Evolutionary conservation across 2,329 filamentous ascomycete genomes (phyloP).

Genomic region (Cyphellophora europaea): DNA sequence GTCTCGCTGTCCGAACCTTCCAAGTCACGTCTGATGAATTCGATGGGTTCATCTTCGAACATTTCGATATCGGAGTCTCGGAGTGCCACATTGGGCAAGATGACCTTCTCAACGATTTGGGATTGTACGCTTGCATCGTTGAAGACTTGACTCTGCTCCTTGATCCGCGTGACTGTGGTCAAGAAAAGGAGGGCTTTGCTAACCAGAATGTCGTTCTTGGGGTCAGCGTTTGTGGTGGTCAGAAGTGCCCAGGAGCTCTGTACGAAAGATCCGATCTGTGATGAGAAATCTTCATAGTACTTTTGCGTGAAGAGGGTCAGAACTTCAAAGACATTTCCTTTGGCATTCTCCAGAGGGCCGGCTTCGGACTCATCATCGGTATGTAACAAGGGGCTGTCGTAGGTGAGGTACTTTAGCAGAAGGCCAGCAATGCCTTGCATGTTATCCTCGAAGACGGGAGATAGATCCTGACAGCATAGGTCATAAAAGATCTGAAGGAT

Average conservation of each 20-base stretch:
- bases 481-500: constrained; percentile 91
- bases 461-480: constrained; percentile 92
- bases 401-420: constrained; percentile 86
- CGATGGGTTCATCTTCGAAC: constrained; percentile 97
- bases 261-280: constrained; percentile 73
- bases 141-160: constrained; percentile 73
- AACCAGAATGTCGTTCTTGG: constrained; percentile 88
- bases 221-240: constrained; percentile 75
- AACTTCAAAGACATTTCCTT: constrained; percentile 86
- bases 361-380: constrained; percentile 87
- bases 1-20: constrained; percentile 97
- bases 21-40: constrained; percentile 90
- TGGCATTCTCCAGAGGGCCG: constrained; percentile 74
- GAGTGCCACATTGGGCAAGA: constrained; percentile 83
- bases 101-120: constrained; percentile 90
- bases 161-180: constrained; percentile 73
- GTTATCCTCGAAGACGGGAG: constrained; percentile 88
- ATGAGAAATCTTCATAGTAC: constrained; percentile 86
- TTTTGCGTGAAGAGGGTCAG: constrained; percentile 87
- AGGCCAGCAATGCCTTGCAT: constrained; percentile 66
- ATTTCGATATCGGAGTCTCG: constrained; percentile 90
- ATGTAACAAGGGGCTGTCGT: constrained; percentile 71
- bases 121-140: constrained; percentile 69
- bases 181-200: constrained; percentile 92
- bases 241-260: constrained; percentile 84